Evolutionary conservation across 257 asterid species (phyloP).

Genomic region (Eustoma russellianum): DNA sequence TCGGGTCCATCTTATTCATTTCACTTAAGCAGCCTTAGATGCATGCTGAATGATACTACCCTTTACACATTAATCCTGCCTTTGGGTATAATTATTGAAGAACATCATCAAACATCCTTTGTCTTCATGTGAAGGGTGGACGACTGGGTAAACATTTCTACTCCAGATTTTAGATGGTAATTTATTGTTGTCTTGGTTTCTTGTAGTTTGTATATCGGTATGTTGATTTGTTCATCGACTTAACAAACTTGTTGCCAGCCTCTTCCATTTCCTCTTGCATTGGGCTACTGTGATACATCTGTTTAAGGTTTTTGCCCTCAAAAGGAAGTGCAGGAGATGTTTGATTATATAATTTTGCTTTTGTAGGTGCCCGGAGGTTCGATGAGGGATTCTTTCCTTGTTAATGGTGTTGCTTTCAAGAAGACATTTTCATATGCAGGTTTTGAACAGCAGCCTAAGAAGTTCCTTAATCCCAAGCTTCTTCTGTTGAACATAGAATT

Average conservation of each 20-base stretch:
- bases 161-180: too few relatives aligned
- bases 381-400: slow-evolving; percentile 97
- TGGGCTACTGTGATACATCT: too few relatives aligned
- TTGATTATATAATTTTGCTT: slow-evolving; percentile 10
- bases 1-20: too few relatives aligned
- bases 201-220: background rate
- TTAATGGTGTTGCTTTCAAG: slow-evolving; percentile 95
- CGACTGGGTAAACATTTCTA: too few relatives aligned
- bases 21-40: too few relatives aligned
- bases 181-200: background rate
- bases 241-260: too few relatives aligned
- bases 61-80: too few relatives aligned
- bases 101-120: too few relatives aligned
- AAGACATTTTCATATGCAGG: slow-evolving; percentile 99
- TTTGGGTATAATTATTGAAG: too few relatives aligned
- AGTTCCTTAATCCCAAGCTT: slow-evolving; percentile 66
- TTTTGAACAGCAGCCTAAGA: slow-evolving; percentile 97
- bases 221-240: background rate
- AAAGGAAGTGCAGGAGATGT: background rate
- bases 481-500: slow-evolving; percentile 84
- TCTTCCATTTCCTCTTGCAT: too few relatives aligned
- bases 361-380: slow-evolving; percentile 96
- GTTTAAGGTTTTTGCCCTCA: background rate
- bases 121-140: too few relatives aligned
- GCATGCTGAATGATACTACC: too few relatives aligned